A percentile compares a stretch with the other conserved stretches of the same genome.
These are phyloP conservation scores for Leishmania amazonensis DNA, from an alignment of 208 protist genomes.

Conservation along the genomic window DNA sequence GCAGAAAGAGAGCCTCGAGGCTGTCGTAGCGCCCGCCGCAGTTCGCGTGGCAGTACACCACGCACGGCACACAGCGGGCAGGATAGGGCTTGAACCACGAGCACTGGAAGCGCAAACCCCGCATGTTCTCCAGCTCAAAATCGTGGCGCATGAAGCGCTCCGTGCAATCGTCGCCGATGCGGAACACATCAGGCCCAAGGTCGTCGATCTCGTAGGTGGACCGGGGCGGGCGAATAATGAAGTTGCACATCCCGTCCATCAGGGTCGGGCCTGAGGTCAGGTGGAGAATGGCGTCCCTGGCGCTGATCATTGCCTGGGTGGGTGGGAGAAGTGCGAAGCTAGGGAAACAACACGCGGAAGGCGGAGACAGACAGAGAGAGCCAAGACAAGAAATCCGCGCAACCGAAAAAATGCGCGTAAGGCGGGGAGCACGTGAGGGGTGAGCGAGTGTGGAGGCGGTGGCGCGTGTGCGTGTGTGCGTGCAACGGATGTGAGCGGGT, in stretches of 20 bases:
- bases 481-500: not conserved
- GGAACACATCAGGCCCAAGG: slow-evolving; percentile 68
- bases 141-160: slow-evolving; percentile 63
- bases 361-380: not conserved
- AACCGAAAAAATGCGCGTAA: not conserved
- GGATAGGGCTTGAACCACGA: slow-evolving; percentile 76
- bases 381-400: not conserved
- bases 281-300: slow-evolving; percentile 40
- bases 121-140: slow-evolving; percentile 83
- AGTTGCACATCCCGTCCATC: slow-evolving; percentile 78
- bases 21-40: slow-evolving; percentile 82
- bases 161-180: slow-evolving; percentile 47
- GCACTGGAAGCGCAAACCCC: slow-evolving; percentile 77
- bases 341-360: not conserved
- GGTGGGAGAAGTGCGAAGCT: not conserved
- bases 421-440: not conserved
- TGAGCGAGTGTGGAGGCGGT: not conserved
- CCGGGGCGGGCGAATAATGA: slow-evolving; percentile 89
- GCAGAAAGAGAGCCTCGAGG: slow-evolving; percentile 79
- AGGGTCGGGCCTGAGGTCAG: slow-evolving; percentile 44
- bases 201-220: slow-evolving; percentile 55
- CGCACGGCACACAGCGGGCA: slow-evolving; percentile 60
- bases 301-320: slow-evolving; percentile 35
- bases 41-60: slow-evolving; percentile 94
- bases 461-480: not conserved